These are phyloP conservation scores for Crucihimalaya himalaica DNA, from an alignment of 345 rosid species.

Conservation along the genomic window DNA sequence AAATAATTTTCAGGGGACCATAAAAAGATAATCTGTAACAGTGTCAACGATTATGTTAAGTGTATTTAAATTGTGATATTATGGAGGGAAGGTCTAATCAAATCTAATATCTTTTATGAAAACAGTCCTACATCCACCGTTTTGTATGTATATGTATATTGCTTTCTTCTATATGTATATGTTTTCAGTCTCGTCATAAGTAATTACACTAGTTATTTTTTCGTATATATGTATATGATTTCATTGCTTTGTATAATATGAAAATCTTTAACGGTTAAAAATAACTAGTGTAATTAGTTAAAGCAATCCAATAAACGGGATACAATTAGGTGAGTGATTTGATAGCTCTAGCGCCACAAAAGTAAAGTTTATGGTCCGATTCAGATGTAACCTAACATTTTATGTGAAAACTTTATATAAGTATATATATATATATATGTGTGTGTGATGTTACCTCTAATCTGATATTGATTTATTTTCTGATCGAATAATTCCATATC, in stretches of 20 bases:
- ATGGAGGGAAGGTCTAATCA: slow-evolving; percentile 27
- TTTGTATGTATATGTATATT: neutral
- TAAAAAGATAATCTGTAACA: neutral
- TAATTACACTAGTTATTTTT: too few relatives aligned
- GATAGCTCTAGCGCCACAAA: slow-evolving; percentile 13
- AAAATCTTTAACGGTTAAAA: neutral
- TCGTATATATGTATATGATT: too few relatives aligned
- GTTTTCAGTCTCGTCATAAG: neutral
- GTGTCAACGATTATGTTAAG: slow-evolving; percentile 24
- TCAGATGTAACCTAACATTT: slow-evolving; percentile 15
- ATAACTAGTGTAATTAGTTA: neutral
- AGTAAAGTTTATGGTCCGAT: slow-evolving; percentile 21
- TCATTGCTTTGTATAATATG: neutral
- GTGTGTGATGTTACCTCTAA: neutral
- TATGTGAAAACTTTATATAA: neutral
- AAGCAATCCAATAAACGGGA: slow-evolving; percentile 1
- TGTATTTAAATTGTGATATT: slow-evolving; percentile 8
- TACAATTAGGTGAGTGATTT: slow-evolving; percentile 22
- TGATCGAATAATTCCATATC: neutral
- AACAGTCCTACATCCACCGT: slow-evolving; percentile 9
- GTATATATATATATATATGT: neutral
- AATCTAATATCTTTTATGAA: slow-evolving; percentile 23
- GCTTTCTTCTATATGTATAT: neutral
- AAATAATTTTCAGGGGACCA: neutral
- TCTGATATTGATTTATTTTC: neutral